These are phyloP conservation scores for Solanum acaule DNA, from an alignment of 257 asterid genomes.

Conservation along the genomic window DNA sequence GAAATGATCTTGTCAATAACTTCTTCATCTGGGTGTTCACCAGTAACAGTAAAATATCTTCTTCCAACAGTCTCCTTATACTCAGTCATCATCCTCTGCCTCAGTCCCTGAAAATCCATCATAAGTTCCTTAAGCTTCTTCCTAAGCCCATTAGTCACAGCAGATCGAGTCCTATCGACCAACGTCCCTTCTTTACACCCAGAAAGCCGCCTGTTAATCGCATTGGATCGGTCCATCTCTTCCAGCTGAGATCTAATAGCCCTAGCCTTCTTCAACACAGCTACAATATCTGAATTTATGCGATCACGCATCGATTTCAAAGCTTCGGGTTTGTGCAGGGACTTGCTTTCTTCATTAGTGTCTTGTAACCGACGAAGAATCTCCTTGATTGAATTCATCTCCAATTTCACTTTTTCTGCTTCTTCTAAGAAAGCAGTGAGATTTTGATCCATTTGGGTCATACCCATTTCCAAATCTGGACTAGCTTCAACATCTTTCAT, in stretches of 20 bases:
- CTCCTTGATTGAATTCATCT: constrained; percentile 65
- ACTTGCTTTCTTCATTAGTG: constrained; percentile 54
- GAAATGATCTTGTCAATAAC: constrained; percentile 75
- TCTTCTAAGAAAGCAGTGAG: constrained; percentile 65
- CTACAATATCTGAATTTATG: constrained; percentile 37
- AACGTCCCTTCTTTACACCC: constrained; percentile 73
- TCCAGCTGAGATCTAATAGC: constrained; percentile 49
- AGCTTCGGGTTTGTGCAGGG: constrained; percentile 76
- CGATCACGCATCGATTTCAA: constrained; percentile 40
- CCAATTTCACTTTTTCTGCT: constrained; percentile 62
- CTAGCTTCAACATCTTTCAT: constrained; percentile 56
- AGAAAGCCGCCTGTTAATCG: constrained; percentile 44
- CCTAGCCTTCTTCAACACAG: constrained; percentile 62
- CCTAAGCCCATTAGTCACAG: constrained; percentile 88
- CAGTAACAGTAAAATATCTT: constrained; percentile 76
- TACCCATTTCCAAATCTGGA: constrained; percentile 59
- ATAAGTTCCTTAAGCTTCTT: constrained; percentile 87
- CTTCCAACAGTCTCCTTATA: constrained; percentile 81
- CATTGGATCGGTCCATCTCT: constrained; percentile 83
- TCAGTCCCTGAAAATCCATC: constrained; percentile 87
- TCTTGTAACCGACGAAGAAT: constrained; percentile 40
- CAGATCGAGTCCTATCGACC: constrained; percentile 59
- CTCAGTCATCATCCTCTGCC: constrained; percentile 91
- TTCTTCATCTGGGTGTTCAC: constrained; percentile 63
- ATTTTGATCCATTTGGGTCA: constrained; percentile 40